These are phyloP conservation scores for Fusarium azukiicola DNA, from an alignment of 2,329 filamentous ascomycete genomes.

Conservation along the genomic window DNA sequence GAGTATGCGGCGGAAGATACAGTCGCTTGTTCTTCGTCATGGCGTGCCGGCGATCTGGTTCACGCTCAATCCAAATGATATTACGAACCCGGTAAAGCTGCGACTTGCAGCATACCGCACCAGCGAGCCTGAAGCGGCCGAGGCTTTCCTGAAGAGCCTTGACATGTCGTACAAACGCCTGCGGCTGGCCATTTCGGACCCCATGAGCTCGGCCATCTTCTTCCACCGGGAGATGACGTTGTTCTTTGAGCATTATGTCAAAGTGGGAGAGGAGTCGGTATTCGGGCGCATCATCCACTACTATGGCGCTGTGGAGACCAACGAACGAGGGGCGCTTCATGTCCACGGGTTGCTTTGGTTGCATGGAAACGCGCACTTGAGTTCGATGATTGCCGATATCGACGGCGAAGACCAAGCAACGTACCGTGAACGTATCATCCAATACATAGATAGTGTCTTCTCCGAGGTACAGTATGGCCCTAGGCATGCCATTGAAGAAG, in stretches of 20 bases:
- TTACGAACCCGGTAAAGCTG: conserved; percentile 25
- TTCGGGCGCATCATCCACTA: conserved; percentile 3
- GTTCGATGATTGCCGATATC: background rate
- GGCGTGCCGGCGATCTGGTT: conserved; percentile 24
- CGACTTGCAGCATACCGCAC: background rate
- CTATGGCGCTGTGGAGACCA: conserved; percentile 19
- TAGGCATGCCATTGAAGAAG: no score
- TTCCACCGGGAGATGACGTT: conserved; percentile 18
- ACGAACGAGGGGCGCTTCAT: conserved; percentile 26
- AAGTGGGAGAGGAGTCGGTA: background rate
- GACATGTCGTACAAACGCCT: background rate
- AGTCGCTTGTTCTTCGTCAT: conserved; percentile 13
- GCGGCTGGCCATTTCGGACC: conserved; percentile 19
- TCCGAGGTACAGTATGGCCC: no score
- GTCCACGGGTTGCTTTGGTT: conserved; percentile 29
- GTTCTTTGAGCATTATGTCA: conserved; percentile 28
- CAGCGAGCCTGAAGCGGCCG: background rate
- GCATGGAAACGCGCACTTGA: conserved; percentile 16
- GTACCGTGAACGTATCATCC: no score
- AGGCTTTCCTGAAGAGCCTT: background rate
- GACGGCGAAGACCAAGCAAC: no score
- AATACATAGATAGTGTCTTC: conserved; percentile 32
- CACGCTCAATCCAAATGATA: conserved; percentile 15
- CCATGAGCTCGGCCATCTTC: conserved; percentile 27
- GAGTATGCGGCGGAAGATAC: conserved; percentile 6